Evolutionary conservation across 176 grass and related monocot genomes (phyloP).

Genomic region (Rhynchospora tenuis): DNA sequence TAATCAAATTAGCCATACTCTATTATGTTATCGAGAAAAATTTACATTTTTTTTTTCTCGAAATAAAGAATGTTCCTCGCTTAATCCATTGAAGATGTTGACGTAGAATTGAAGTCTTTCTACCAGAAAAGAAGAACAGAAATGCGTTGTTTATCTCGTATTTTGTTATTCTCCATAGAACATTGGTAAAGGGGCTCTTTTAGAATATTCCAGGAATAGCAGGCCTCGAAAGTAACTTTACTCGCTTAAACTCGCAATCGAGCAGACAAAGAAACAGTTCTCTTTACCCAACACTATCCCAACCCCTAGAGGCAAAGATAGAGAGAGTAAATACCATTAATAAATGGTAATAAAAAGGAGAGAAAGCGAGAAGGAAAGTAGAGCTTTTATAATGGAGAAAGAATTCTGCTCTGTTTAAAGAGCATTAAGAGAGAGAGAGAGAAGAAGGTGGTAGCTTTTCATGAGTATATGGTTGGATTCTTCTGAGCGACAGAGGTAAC

Average conservation of each 20-base stretch:
- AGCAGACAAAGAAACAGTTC: slow-evolving; percentile 25
- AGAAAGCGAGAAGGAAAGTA: slow-evolving; percentile 12
- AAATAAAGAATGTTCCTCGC: not conserved
- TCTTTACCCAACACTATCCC: slow-evolving; percentile 18
- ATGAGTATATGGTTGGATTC: slow-evolving; percentile 31
- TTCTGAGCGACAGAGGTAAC: slow-evolving; percentile 17
- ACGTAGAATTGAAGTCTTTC: not conserved
- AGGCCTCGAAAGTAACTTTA: slow-evolving; percentile 24
- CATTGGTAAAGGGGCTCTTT: slow-evolving; percentile 21
- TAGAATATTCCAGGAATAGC: slow-evolving; percentile 25
- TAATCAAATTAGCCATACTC: too few species aligned
- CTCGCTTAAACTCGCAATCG: slow-evolving; percentile 7
- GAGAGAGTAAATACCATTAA: slow-evolving; percentile 24
- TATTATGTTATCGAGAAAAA: too few species aligned
- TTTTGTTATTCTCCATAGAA: slow-evolving; percentile 1
- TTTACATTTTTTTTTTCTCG: not conserved
- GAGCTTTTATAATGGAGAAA: slow-evolving; percentile 14
- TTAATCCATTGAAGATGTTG: not conserved
- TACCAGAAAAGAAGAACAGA: not conserved
- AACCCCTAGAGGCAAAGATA: not conserved
- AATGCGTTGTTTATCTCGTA: not conserved
- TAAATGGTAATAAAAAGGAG: slow-evolving; percentile 44
- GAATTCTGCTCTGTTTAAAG: slow-evolving; percentile 12
- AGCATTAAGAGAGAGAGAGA: slow-evolving; percentile 6
- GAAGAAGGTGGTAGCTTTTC: slow-evolving; percentile 7